Evolutionary conservation across 148 eudicot genomes (phyloP), one percentile per base, ranked within the genome.

Genomic region (Persicaria tinctoria): DNA sequence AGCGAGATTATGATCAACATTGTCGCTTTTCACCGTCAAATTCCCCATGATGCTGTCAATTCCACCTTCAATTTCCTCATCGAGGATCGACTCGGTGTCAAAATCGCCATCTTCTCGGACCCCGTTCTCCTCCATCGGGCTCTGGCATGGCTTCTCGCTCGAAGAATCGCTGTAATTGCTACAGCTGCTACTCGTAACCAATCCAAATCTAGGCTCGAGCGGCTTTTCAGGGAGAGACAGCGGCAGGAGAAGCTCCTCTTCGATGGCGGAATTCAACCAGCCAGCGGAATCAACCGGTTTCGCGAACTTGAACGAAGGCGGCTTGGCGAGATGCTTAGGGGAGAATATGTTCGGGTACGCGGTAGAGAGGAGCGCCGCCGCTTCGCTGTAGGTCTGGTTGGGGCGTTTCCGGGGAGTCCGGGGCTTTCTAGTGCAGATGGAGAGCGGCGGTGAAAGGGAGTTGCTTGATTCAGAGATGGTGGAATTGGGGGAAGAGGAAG

Each of bases 361-460:
- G 10, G 97, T 90, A 74, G 98, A 95, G 44, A 95, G 93, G 27
- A 95, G 80, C 10, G 89, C 84, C 6, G 98, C 98, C 0, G 98
- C 98, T 76, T 95, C 98, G 57, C 85, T 92, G 85, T 92, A 95
- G 4, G 88, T 92, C 78, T 95, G 97, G 74, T 95, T 95, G 14
- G 97, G 98, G 55, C 98, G 83, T 79, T 95, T 95, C 32, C 98
- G 89, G 3, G 93, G 93, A 18, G 97, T 95, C 27, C 97, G 83
- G 4, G 97, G 89, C 64, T 90, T 95, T 80, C 96, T 78, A 16
- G 93, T 90, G 9, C 91, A 86, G 80, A 89, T 83, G 14, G 71
- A 68, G 46, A 68, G 71, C 13, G 46, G 47, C 9, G n/a, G 71
- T 6, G 63, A 62, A 45, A 62, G 41, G 14, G 46, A 38, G 72